phyloP scores from a whole-genome alignment of 306 rosid genomes.

The Medicago truncatula region DNA sequence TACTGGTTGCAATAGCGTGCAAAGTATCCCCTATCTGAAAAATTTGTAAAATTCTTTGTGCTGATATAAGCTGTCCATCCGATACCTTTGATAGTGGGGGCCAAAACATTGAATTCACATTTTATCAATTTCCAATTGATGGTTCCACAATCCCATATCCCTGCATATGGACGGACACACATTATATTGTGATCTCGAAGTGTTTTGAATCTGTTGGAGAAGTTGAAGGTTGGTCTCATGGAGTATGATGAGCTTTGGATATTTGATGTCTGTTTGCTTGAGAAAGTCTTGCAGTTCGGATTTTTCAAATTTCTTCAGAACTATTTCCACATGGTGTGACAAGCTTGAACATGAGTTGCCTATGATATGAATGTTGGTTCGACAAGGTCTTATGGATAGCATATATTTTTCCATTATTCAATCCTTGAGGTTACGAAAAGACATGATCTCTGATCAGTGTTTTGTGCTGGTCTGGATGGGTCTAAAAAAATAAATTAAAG shows the following conservation, averaged over 20 bases:
- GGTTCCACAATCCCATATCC: constrained; percentile 8
- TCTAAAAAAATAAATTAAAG: not conserved
- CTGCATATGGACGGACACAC: constrained; percentile 5
- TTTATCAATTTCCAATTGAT: constrained; percentile 13
- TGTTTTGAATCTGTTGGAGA: not conserved
- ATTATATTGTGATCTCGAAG: not conserved
- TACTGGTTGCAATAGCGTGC: constrained; percentile 2
- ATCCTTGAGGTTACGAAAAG: not conserved
- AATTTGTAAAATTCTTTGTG: constrained; percentile 8
- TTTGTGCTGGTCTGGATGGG: not conserved
- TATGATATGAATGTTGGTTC: not conserved
- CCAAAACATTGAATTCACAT: not conserved
- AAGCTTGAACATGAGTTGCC: not conserved
- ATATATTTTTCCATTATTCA: not conserved
- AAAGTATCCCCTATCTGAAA: not conserved
- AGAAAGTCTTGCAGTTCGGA: constrained; percentile 1
- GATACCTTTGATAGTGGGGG: not conserved
- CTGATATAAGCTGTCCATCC: constrained; percentile 10
- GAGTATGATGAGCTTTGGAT: not conserved
- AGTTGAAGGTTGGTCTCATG: not conserved
- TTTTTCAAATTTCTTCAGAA: constrained; percentile 28
- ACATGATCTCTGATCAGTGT: not conserved
- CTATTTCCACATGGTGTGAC: not conserved
- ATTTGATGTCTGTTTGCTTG: constrained; percentile 10
- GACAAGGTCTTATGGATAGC: too few relatives aligned